Evolutionary conservation across 441 rosid species (phyloP), one percentile per base, ranked within the genome.

Genomic region (Pelargonium myrrhifolium): DNA sequence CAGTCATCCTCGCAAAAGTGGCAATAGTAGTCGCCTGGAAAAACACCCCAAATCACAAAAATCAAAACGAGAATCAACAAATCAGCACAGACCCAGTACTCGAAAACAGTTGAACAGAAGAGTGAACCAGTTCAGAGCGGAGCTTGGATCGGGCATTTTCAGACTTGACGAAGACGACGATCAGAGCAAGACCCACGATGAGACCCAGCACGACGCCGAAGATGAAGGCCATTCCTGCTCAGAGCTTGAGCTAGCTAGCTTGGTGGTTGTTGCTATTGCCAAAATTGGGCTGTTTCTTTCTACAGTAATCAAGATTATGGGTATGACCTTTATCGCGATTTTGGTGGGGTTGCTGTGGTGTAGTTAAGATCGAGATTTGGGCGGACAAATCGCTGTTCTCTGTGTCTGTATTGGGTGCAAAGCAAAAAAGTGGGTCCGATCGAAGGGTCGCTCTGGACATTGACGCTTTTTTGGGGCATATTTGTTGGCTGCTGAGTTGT

Each of bases 1-100:
- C 94, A 0, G 94, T 89, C 97, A 94, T 85, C 71, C 94, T 84
- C n/a, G 98, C 93, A 74, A 94, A 94, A 64, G 98, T 89, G 43
- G 99, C 99, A 62, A 94, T 75, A 31, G 89, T 86, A 6, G 78
- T 73, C 24, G 98, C 99, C 99, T 94, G 73, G 8, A 59, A 65
- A 28, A 37, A 71, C 58, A 21, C 18, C 60, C 28, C 35, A 10
- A 65, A 12, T 22, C 5, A 2, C 4, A 24, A 47, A 15, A 58
- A 51, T 7, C 49, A 63, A 35, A 9, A 42, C 28, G 15, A 1
- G 43, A 35, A 71, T 53, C 28, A 10, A n/a, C 22, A 7, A 68
- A 42, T 56, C 55, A 7, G 37, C 1, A 22, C 18, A 3, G 20
- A n/a, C 17, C 68, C 72, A 31, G 39, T 18, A 67, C 18, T 58